These are phyloP conservation scores for Diaporthe capsici DNA, from an alignment of 2,329 filamentous ascomycete species.

Conservation along the genomic window DNA sequence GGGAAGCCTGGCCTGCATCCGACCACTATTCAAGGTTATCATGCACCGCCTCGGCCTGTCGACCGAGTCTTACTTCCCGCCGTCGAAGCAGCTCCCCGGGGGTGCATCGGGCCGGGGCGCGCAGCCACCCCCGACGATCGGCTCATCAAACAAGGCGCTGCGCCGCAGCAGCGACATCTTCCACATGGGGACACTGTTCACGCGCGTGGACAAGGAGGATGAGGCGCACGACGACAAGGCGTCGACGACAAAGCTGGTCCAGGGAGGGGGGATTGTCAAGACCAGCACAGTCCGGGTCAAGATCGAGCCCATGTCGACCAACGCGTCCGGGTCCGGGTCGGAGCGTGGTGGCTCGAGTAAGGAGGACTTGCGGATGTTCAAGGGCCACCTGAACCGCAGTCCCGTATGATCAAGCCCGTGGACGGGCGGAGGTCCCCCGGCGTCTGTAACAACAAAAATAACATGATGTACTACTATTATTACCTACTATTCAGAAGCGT, in stretches of 20 bases:
- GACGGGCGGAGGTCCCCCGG: no score
- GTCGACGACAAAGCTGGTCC: constrained; percentile 31
- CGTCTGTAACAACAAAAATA: constrained; percentile 4
- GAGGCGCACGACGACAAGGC: constrained; percentile 11
- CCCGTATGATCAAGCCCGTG: not conserved
- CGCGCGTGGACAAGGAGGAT: constrained; percentile 16
- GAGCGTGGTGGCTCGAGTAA: not conserved
- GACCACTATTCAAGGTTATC: constrained; percentile 57
- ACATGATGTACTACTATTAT: constrained; percentile 16
- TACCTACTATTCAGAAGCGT: not conserved
- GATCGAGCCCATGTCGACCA: constrained; percentile 14
- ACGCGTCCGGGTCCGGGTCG: not conserved
- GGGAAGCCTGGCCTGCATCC: constrained; percentile 62
- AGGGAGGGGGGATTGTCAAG: constrained; percentile 24
- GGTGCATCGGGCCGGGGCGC: not conserved
- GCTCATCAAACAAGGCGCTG: constrained; percentile 6
- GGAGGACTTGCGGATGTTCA: constrained; percentile 12
- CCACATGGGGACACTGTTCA: constrained; percentile 27
- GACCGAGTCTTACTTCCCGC: constrained; percentile 26
- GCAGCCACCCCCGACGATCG: constrained; percentile 14
- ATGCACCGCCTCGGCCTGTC: constrained; percentile 49
- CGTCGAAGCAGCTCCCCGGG: not conserved
- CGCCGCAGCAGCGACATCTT: constrained; percentile 30
- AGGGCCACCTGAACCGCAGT: constrained; percentile 10
- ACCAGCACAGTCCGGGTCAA: constrained; percentile 28